phyloP scores from a whole-genome alignment of 2,329 filamentous ascomycete species.

The Verticillium tricorpus region DNA sequence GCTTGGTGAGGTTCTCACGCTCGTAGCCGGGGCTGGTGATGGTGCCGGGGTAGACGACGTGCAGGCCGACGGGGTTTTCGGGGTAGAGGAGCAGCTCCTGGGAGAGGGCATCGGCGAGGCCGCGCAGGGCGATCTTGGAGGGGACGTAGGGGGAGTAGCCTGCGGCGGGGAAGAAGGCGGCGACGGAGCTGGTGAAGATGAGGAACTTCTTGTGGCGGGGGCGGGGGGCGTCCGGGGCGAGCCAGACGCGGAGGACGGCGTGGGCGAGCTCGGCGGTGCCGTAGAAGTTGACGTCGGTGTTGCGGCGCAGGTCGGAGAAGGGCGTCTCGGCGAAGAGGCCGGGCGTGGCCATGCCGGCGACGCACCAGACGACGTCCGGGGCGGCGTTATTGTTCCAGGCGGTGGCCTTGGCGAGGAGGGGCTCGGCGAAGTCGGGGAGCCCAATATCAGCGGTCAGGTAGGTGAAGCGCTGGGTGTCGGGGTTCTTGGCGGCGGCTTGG shows the following conservation, averaged over 20 bases:
- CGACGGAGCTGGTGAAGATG: slow-evolving; percentile 77
- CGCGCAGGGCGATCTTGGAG: slow-evolving; percentile 78
- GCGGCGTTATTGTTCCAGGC: slow-evolving; percentile 70
- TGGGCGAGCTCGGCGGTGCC: slow-evolving; percentile 82
- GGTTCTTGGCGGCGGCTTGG: slow-evolving; percentile 59
- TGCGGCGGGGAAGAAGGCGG: slow-evolving; percentile 70
- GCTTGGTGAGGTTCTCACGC: slow-evolving; percentile 74
- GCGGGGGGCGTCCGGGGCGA: slow-evolving; percentile 43
- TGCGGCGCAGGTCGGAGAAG: slow-evolving; percentile 59
- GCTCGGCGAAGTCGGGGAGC: slow-evolving; percentile 60
- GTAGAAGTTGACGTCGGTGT: slow-evolving; percentile 94
- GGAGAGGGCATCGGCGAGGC: slow-evolving; percentile 74
- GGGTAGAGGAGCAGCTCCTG: slow-evolving; percentile 88
- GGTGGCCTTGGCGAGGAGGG: slow-evolving; percentile 67
- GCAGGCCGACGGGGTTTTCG: slow-evolving; percentile 66
- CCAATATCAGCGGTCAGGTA: slow-evolving; percentile 82
- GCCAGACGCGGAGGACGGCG: slow-evolving; percentile 72
- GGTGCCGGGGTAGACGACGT: slow-evolving; percentile 78
- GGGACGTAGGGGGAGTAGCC: slow-evolving; percentile 85
- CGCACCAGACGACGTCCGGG: slow-evolving; percentile 88
- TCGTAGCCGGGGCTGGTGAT: slow-evolving; percentile 74
- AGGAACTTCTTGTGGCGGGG: slow-evolving; percentile 62
- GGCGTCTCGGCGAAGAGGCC: slow-evolving; percentile 74
- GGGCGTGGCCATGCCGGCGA: slow-evolving; percentile 72
- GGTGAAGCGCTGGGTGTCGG: slow-evolving; percentile 70